Conservation (phyloP, 805 yeast genomes). For the Sugiyamaella qingdaonensis region DNA sequence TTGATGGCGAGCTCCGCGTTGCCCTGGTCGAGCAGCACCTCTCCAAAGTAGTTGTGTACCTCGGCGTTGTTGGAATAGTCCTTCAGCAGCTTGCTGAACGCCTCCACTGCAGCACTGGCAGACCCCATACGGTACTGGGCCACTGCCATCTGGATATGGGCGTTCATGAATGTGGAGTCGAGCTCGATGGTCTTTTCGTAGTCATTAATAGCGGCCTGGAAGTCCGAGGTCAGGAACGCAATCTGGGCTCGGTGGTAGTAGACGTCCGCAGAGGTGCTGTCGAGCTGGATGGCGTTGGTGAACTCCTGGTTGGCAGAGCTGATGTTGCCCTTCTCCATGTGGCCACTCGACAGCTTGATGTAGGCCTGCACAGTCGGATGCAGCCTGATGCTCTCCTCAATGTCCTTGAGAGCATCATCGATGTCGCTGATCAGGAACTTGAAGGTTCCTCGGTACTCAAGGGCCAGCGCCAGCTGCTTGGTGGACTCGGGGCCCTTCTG, state of each 20-base stretch:
- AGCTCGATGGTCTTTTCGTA: conserved; percentile 71
- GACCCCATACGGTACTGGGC: conserved; percentile 70
- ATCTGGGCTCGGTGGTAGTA: conserved; percentile 95
- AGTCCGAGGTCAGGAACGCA: conserved; percentile 72
- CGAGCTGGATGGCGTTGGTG: conserved; percentile 61
- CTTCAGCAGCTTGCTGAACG: conserved; percentile 31
- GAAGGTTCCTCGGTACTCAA: conserved; percentile 80
- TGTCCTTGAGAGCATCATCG: conserved; percentile 55
- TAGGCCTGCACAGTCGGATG: conserved; percentile 72
- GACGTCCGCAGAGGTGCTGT: conserved; percentile 72
- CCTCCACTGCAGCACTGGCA: conserved; percentile 13
- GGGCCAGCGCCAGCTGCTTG: conserved; percentile 59
- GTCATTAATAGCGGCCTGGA: conserved; percentile 64
- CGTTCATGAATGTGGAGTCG: conserved; percentile 72
- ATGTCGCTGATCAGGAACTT: conserved; percentile 76
- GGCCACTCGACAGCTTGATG: conserved; percentile 74
- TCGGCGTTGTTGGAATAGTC: conserved; percentile 85
- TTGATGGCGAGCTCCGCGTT: conserved; percentile 67
- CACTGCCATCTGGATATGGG: conserved; percentile 91
- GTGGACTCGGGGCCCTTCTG: conserved; percentile 19
- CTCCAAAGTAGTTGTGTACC: conserved; percentile 94
- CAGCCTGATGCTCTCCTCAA: conserved; percentile 61
- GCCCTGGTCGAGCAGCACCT: conserved; percentile 78
- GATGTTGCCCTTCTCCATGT: conserved; percentile 71
- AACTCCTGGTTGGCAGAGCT: conserved; percentile 63